Evolutionary conservation across 2,329 filamentous ascomycete species (phyloP).

Genomic region (Penicillium sp.): DNA sequence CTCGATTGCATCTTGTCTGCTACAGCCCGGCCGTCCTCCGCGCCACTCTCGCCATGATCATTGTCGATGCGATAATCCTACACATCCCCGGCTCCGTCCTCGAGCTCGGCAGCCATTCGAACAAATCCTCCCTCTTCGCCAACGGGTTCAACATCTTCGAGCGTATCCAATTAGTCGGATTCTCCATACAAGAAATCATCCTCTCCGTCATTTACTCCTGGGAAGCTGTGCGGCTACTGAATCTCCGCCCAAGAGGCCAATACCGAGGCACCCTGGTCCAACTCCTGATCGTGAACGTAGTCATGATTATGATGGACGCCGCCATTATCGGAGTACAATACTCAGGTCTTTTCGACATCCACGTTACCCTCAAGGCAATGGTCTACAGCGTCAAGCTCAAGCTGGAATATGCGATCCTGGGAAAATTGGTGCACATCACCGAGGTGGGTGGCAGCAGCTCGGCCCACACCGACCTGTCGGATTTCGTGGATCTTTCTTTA

Average conservation of each 20-base stretch:
- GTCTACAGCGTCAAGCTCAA: slow-evolving; percentile 52
- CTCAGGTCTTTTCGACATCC: slow-evolving; percentile 43
- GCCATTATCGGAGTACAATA: slow-evolving; percentile 44
- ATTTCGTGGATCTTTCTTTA: slow-evolving; percentile 27
- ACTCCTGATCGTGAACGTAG: slow-evolving; percentile 48
- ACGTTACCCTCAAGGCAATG: slow-evolving; percentile 46
- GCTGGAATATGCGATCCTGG: slow-evolving; percentile 49
- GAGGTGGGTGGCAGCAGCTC: slow-evolving; percentile 19
- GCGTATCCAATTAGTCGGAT: slow-evolving; percentile 55
- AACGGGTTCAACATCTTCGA: slow-evolving; percentile 48
- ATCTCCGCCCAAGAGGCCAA: slow-evolving; percentile 41
- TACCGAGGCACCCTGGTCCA: slow-evolving; percentile 46
- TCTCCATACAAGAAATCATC: slow-evolving; percentile 56
- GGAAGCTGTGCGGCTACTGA: slow-evolving; percentile 52
- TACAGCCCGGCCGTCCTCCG: slow-evolving; percentile 37
- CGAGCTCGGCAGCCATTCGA: slow-evolving; percentile 41
- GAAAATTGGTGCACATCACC: slow-evolving; percentile 37
- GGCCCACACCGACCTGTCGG: slow-evolving; percentile 23
- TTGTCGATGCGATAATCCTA: slow-evolving; percentile 44
- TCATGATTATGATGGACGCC: slow-evolving; percentile 48
- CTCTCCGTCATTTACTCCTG: slow-evolving; percentile 54
- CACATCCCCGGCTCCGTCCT: slow-evolving; percentile 45
- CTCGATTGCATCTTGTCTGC: slow-evolving; percentile 49
- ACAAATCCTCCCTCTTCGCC: slow-evolving; percentile 24
- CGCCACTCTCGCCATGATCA: slow-evolving; percentile 46